phyloP scores from a whole-genome alignment of 352 stramenopile genomes.

The Globisporangium camurandrum region DNA sequence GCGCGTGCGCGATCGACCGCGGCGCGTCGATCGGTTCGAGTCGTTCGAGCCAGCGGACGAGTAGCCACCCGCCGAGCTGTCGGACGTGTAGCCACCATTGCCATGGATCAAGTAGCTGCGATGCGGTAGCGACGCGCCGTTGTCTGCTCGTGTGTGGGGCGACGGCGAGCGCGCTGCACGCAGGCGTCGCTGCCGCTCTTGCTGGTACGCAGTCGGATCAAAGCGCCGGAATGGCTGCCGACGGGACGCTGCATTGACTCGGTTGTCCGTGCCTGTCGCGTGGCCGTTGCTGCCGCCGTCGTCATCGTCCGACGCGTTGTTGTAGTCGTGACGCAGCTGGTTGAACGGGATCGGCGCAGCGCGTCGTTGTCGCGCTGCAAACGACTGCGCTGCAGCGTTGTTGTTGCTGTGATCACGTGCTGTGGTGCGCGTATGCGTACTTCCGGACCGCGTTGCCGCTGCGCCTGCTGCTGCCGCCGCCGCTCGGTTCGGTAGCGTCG shows the following conservation, averaged over 20 bases:
- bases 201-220: conserved; percentile 77
- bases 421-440: not conserved
- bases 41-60: conserved; percentile 48
- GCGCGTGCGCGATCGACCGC: conserved; percentile 25
- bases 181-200: conserved; percentile 56
- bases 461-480: conserved; percentile 3
- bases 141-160: conserved; percentile 2
- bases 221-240: conserved; percentile 51
- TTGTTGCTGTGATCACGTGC: not conserved
- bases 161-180: conserved; percentile 31
- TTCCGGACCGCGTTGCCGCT: not conserved
- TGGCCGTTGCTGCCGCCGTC: conserved; percentile 4
- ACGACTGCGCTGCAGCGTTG: not conserved
- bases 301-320: conserved; percentile 27
- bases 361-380: no score
- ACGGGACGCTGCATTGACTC: not conserved
- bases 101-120: conserved; percentile 7
- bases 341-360: not conserved
- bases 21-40: conserved; percentile 40
- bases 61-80: conserved; percentile 58
- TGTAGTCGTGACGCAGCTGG: conserved; percentile 7
- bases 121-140: not conserved
- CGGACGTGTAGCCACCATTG: conserved; percentile 44
- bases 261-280: not conserved
- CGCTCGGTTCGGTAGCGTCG: not conserved